Conservation (phyloP, 139 green algal genomes). For the Asterochloris sp. region DNA sequence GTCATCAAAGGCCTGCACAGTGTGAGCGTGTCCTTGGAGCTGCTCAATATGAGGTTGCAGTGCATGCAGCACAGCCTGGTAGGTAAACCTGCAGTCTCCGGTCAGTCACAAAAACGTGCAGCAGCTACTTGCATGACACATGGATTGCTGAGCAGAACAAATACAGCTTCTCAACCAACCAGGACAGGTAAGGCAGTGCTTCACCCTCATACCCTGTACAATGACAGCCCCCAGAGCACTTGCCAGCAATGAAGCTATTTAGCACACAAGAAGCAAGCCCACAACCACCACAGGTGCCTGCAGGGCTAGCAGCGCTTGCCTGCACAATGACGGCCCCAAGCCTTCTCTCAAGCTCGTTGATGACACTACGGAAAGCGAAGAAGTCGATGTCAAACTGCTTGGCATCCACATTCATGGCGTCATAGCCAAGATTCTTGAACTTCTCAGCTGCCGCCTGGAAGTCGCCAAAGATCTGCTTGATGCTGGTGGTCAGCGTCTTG, state of each 20-base stretch:
- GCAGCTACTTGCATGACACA: background rate
- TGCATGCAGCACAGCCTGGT: too few species aligned
- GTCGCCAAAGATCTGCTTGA: slow-evolving; percentile 74
- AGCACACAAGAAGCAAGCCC: too few species aligned
- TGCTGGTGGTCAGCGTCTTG: slow-evolving; percentile 66
- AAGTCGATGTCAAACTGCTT: slow-evolving; percentile 75
- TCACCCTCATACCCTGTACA: background rate
- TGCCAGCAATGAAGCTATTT: too few species aligned
- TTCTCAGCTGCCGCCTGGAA: slow-evolving; percentile 67
- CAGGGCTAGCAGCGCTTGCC: slow-evolving; percentile 23
- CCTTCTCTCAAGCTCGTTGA: slow-evolving; percentile 81
- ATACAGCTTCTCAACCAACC: background rate
- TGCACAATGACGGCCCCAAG: slow-evolving; percentile 80
- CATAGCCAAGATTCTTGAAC: slow-evolving; percentile 73
- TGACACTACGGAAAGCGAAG: slow-evolving; percentile 45
- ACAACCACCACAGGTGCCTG: too few species aligned
- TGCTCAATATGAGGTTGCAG: background rate
- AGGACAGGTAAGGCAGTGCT: background rate
- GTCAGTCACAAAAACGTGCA: background rate
- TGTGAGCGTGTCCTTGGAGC: background rate
- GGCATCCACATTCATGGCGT: slow-evolving; percentile 76
- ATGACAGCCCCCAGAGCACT: background rate
- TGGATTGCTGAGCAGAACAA: background rate
- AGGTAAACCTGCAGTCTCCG: background rate
- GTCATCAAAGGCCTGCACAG: slow-evolving; percentile 72